Evolutionary conservation across 2,329 filamentous ascomycete genomes (phyloP).

Genomic region (Penicillium sp.): DNA sequence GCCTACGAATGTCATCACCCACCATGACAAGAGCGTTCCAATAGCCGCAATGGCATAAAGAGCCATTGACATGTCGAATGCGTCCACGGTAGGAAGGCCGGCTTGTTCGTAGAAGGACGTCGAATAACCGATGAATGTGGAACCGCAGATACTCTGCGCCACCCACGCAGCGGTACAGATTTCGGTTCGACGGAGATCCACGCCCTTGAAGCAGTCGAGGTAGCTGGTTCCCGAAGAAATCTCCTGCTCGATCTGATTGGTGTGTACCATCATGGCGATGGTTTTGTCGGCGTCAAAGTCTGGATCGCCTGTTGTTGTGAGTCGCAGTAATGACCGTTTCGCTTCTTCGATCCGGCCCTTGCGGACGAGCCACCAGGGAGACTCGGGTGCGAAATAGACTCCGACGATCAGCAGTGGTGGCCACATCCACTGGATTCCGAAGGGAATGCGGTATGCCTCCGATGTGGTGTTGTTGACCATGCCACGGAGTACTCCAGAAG

Average conservation of each 20-base stretch:
- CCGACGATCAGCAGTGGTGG: neutral
- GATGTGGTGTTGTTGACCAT: neutral
- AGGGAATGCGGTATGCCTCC: neutral
- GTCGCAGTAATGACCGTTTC: neutral
- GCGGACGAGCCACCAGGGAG: neutral
- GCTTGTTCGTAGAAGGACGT: slow-evolving; percentile 45
- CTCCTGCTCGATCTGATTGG: neutral
- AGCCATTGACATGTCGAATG: slow-evolving; percentile 50
- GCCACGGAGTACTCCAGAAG: neutral
- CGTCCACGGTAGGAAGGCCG: slow-evolving; percentile 36
- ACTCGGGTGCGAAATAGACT: neutral
- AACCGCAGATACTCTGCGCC: slow-evolving; percentile 31
- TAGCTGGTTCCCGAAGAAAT: neutral
- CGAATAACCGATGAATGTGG: slow-evolving; percentile 38
- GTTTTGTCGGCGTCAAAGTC: neutral
- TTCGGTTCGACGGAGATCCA: neutral
- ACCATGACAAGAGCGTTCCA: slow-evolving; percentile 47
- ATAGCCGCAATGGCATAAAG: slow-evolving; percentile 64
- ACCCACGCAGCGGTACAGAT: slow-evolving; percentile 3
- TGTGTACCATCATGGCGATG: neutral
- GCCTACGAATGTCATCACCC: slow-evolving; percentile 8
- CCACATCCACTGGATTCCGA: neutral
- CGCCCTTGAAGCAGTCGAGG: neutral
- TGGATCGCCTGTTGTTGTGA: neutral
- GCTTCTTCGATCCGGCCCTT: neutral